Conservation (phyloP, 2,329 filamentous ascomycete species). For the Furcasterigmium furcatum region DNA sequence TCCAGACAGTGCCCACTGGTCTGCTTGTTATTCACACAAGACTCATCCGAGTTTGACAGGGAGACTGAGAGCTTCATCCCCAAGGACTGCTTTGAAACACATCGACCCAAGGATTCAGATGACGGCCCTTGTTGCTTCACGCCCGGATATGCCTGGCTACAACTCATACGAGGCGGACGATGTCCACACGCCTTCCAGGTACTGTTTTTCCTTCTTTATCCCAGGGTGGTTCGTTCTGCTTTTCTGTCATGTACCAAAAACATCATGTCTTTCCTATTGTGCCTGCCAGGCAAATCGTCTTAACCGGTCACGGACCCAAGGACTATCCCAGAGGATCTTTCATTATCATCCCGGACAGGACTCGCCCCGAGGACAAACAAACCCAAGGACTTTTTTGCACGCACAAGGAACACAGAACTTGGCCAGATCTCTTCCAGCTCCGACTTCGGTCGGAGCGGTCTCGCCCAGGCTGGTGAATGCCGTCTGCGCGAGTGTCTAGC, state of each 20-base stretch:
- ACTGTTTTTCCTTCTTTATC: conserved; percentile 48
- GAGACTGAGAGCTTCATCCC: conserved; percentile 4
- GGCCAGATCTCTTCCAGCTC: not conserved
- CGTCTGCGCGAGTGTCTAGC: not conserved
- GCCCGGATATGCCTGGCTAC: conserved; percentile 52
- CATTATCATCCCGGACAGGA: not conserved
- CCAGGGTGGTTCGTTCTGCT: conserved; percentile 38
- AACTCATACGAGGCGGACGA: conserved; percentile 55
- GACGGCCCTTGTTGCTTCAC: conserved; percentile 46
- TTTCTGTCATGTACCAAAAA: conserved; percentile 23
- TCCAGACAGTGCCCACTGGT: conserved; percentile 6
- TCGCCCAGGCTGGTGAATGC: not conserved
- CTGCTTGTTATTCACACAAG: conserved; percentile 6
- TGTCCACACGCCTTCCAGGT: conserved; percentile 59
- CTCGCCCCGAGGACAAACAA: conserved; percentile 12
- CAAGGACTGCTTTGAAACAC: conserved; percentile 15
- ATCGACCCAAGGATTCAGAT: conserved; percentile 38
- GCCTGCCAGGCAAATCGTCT: conserved; percentile 7
- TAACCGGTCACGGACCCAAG: conserved; percentile 3
- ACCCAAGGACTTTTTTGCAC: not conserved
- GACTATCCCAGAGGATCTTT: conserved; percentile 8
- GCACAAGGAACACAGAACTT: conserved; percentile 4
- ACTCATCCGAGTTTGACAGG: conserved; percentile 11
- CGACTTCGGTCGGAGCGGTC: not conserved
- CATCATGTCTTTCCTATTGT: conserved; percentile 23